Evolutionary conservation across 164 flowering plant species (phyloP).

Genomic region (Vitis vinifera): ASM3070453v1 NC_081822.1:10871001-10871500

Average conservation of each 20-base stretch:
- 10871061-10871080: slow-evolving; percentile 20
- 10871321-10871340: slow-evolving; percentile 16
- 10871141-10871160: too few relatives aligned
- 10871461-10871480: too few relatives aligned
- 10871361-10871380: slow-evolving; percentile 31
- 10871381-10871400: slow-evolving; percentile 29
- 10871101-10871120: slow-evolving; percentile 8
- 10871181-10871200: too few relatives aligned
- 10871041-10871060: slow-evolving; percentile 19
- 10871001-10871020: slow-evolving; percentile 25
- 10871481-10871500: too few relatives aligned
- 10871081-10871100: not conserved
- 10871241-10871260: not conserved
- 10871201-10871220: too few relatives aligned
- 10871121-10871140: not conserved
- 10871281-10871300: not conserved
- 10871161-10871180: too few relatives aligned
- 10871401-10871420: not conserved
- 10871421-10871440: not conserved
- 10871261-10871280: not conserved
- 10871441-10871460: not conserved
- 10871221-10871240: too few relatives aligned
- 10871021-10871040: slow-evolving; percentile 23
- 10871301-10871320: not conserved
- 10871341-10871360: slow-evolving; percentile 35